Evolutionary conservation across 176 grass and related monocot species (phyloP), one percentile per base, ranked within the genome.

Genomic region (Olyra latifolia): DNA sequence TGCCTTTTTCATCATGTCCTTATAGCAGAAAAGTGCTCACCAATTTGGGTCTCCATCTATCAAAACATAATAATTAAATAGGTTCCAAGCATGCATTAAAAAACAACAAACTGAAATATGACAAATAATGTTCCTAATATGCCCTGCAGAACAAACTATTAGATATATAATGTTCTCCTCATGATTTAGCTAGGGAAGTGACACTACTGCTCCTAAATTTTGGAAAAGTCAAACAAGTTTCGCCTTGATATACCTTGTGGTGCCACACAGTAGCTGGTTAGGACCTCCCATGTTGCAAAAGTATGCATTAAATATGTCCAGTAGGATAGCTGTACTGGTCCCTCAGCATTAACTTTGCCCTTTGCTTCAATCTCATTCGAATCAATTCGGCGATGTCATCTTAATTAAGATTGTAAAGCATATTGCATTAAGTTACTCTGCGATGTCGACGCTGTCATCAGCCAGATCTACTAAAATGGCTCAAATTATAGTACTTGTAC

Each of bases 261-360:
- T 85, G 78, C 66, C 81, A 73, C 81, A 73, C 70, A 68, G 47
- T 75, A 87, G 80, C 84, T 81, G 81, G 62, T 88, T 88, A 94
- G 81, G 77, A 75, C 79, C 81, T 88, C 72, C 69, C 84, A 83
- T 91, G 87, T 73, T 75, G 72, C 80, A 83, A 94, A 94, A 92
- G 87, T 72, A 73, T 67, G 87, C 87, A 95, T 83, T 88, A 71
- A 95, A 95, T 87, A 89, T 80, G 53, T 88, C 86, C 76, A 84
- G 66, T 70, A 75, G 39, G 85, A 82, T 88, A 81, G 87, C 80
- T 95, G 89, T 73, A 90, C 77, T 70, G 87, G 87, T 92, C 89
- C 93, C 72, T 71, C 30, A 49, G 44, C 64, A 84, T 84, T 85
- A 87, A 87, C 79, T 77, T 70, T 80, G 66, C 68, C 59, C 66